These are phyloP conservation scores for Aspergillus sclerotioniger DNA, from an alignment of 495 filamentous ascomycete genomes.

Conservation along the genomic window DNA sequence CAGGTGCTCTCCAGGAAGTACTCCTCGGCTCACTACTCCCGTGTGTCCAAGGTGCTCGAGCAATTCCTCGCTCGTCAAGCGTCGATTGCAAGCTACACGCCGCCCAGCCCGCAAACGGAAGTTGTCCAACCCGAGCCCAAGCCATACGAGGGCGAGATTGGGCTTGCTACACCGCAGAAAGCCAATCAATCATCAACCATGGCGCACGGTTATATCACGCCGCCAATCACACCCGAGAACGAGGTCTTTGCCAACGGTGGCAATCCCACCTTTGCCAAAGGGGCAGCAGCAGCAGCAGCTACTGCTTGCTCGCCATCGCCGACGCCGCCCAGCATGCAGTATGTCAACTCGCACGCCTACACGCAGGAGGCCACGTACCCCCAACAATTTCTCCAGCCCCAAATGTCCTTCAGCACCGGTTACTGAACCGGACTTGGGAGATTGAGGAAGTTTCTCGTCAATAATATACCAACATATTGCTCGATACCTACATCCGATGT, in stretches of 20 bases:
- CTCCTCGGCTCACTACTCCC: constrained; percentile 72
- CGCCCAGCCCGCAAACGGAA: constrained; percentile 71
- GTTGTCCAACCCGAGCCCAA: constrained; percentile 53
- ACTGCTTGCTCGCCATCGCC: constrained; percentile 41
- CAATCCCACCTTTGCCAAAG: constrained; percentile 29
- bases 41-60: constrained; percentile 77
- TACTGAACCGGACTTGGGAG: constrained; percentile 25
- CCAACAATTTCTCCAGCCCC: constrained; percentile 37
- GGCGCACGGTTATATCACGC: constrained; percentile 83
- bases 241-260: constrained; percentile 50
- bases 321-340: constrained; percentile 39
- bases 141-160: constrained; percentile 47
- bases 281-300: constrained; percentile 20
- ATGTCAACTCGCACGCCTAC: constrained; percentile 39
- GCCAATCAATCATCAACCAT: constrained; percentile 58
- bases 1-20: constrained; percentile 86
- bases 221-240: constrained; percentile 92
- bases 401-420: constrained; percentile 37
- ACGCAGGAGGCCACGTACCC: constrained; percentile 39
- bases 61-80: constrained; percentile 84
- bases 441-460: constrained; percentile 6
- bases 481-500: constrained; percentile 11
- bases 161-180: constrained; percentile 84
- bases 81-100: constrained; percentile 64
- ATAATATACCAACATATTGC: constrained; percentile 15